Base-by-base conservation (phyloP, 139 green algal genomes). In the Auxenochlorella pyrenoidosa region DNA sequence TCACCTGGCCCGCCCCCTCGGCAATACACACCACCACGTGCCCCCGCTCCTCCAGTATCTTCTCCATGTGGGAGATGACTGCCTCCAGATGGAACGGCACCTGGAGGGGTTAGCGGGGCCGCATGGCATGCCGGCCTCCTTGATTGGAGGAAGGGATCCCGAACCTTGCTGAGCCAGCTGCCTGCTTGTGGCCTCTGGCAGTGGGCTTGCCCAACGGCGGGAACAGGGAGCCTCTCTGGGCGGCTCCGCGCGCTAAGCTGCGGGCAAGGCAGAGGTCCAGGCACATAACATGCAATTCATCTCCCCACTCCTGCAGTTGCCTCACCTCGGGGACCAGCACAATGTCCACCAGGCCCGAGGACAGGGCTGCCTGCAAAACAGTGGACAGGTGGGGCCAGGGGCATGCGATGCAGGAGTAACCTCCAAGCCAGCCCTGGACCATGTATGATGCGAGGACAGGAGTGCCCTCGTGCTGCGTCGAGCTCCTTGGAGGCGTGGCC, bases 251-350 rank as follows among this genome's bases (percentile, higher is more conserved):
- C n/a, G n/a, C n/a, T n/a, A n/a, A n/a, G n/a, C 10, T 21, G 59
- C 24, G 0, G 30, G 60, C 10, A 22, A 43, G 21, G n/a, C 12
- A 1, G 4, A n/a, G 12, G 32, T 22, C 73, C 24, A 59, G 40
- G 16, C 10, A 6, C 72, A 79, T 32, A 5, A 21, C 72, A 79
- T 15, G 36, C 36, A 5, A 54, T 4, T 40, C 47, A n/a, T 40
- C 15, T 19, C 26, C 36, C 15, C 36, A 32, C 26, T 58, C 6
- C 26, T 54, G 36, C 15, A n/a, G 5, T 21, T 54, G 72, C 8
- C 15, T 54, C 34, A 98, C 95, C 71, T 99, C 97, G 21, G 97
- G 97, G 75, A 99, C 99, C 51, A 99, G 92, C 87, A 95, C 98
- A 90, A 90, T 59, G 60, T 92, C 95, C 66, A 94, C 94, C 8